Evolutionary conservation across 2,329 filamentous ascomycete genomes (phyloP).

Genomic region (Cladosporium colombiae): DNA sequence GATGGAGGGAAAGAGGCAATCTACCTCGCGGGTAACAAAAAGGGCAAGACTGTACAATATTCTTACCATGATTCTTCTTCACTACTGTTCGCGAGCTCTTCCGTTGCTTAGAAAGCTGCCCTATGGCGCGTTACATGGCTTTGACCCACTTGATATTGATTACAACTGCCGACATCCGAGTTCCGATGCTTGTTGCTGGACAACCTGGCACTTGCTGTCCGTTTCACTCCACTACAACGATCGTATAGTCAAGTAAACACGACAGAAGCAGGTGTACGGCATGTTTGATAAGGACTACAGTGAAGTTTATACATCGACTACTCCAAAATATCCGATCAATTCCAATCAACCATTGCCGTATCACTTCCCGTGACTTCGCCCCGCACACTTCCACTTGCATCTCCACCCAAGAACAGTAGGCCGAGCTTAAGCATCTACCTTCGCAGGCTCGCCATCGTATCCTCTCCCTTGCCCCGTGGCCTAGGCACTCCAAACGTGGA

Average conservation of each 20-base stretch:
- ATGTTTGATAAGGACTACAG: not conserved
- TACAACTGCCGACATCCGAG: not conserved
- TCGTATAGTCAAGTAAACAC: not conserved
- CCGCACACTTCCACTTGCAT: slow-evolving; percentile 1
- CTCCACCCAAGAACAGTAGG: not conserved
- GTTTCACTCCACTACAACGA: not conserved
- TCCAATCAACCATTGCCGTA: not conserved
- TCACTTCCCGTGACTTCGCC: not conserved
- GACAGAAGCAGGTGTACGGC: not conserved
- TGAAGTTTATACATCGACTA: not conserved
- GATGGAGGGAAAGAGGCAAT: not conserved
- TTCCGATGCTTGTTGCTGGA: slow-evolving; percentile 1
- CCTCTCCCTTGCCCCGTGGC: slow-evolving; percentile 15
- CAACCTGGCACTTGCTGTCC: not conserved
- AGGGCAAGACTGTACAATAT: slow-evolving; percentile 16
- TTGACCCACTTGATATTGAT: not conserved
- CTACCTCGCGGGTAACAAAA: not conserved
- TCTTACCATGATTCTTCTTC: not conserved
- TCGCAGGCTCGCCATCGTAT: not conserved
- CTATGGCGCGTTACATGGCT: not conserved
- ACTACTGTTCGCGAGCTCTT: not conserved
- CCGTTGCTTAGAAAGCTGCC: not conserved
- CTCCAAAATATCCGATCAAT: not conserved
- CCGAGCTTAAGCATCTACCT: not conserved
- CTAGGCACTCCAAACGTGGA: not conserved